Evolutionary conservation across 1,284 basidiomycete genomes (phyloP), one percentile per base, ranked within the genome.

Genomic region (Pascua sp.): DNA sequence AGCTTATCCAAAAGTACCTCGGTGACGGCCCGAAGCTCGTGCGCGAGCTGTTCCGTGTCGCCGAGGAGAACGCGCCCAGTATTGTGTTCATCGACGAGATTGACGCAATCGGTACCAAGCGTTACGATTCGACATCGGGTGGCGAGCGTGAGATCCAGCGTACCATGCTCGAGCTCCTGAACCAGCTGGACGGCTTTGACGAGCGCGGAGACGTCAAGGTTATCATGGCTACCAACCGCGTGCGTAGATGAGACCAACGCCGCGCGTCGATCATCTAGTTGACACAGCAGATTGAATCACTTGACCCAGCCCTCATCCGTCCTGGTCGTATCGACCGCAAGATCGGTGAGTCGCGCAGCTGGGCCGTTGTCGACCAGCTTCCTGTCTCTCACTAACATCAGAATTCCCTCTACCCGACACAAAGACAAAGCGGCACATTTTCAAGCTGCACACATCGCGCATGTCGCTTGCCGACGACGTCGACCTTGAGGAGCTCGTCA

Each of bases 41-140:
- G 15, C 86, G 96, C 59, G 95, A 99, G 71, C 81, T 98, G 43
- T 99, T 99, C 84, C 85, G 93, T 58, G 89, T 97, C 7, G 96
- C 96, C 10, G 94, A 97, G 77, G 94, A 98, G 73, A 90, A 98
- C 71, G 91, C 94, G 11, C 95, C 96, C 5, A 95, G 93, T 53
- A 98, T 99, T 63, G 91, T 99, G 42, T 99, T 99, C 77, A 98
- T 99, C 74, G 96, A 99, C 75, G 96, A 99, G 77, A 91, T 99
- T 61, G 96, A 99, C 72, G 96, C 96, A 38, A 86, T 99, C 70
- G 96, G 96, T 71, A 98, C 95, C 5, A 99, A 99, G 80, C 89
- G 95, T 51, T 79, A 98, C 76, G 96, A 98, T 67, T 95, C 91
- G 42, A 95, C 94, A 61, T 97, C 94, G 36, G 91, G 92, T 47